phyloP scores from a whole-genome alignment of 1,139 yeast species.

The Scheffersomyces segobiensis region DNA sequence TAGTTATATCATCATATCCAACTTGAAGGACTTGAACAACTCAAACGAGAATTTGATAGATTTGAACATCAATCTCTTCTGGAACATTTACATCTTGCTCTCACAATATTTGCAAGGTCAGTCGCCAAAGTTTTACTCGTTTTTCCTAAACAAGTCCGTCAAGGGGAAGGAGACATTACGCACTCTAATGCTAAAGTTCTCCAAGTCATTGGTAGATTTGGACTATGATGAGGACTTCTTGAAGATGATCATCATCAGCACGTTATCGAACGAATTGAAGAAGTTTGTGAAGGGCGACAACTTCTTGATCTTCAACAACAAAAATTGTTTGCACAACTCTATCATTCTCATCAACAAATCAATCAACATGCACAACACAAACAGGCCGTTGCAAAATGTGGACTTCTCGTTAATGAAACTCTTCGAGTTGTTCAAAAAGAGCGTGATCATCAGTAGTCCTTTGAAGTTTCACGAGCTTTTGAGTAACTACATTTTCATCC shows the following conservation, averaged over 20 bases:
- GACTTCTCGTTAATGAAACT: conserved; percentile 10
- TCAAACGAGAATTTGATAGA: conserved; percentile 21
- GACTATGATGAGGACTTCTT: conserved; percentile 26
- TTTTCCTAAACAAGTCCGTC: conserved; percentile 27
- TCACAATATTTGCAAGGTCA: conserved; percentile 37
- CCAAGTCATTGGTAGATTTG: conserved; percentile 20
- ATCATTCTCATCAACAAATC: conserved; percentile 48
- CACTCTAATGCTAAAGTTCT: conserved; percentile 12
- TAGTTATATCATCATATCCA: conserved; percentile 18
- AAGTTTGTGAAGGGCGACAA: conserved; percentile 29
- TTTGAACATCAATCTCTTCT: conserved; percentile 30
- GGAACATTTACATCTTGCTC: conserved; percentile 45
- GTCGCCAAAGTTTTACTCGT: conserved; percentile 41
- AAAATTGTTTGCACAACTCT: conserved; percentile 47
- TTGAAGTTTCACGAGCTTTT: conserved; percentile 45
- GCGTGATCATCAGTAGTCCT: conserved; percentile 45
- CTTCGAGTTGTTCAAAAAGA: conserved; percentile 43
- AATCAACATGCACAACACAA: conserved; percentile 17
- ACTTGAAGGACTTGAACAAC: conserved; percentile 13
- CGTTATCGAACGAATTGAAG: conserved; percentile 47
- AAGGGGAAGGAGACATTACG: not conserved
- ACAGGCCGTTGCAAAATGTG: not conserved
- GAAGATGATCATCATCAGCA: conserved; percentile 36
- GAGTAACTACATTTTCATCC: conserved; percentile 42
- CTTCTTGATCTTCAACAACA: conserved; percentile 35